Conservation (phyloP, 2,329 filamentous ascomycete genomes). For the Fusarium sp. region DNA sequence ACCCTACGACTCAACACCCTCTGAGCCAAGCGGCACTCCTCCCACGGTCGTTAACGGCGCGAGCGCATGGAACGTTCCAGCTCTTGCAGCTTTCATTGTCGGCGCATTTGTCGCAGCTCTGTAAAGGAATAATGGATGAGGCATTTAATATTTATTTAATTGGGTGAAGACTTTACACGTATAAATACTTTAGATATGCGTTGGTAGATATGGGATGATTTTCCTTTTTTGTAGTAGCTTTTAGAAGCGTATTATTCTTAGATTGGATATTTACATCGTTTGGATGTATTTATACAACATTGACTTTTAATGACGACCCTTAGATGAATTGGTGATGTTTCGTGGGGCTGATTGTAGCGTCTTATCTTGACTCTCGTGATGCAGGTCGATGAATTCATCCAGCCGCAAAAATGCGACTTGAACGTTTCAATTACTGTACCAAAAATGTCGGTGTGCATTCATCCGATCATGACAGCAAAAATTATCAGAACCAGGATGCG, state of each 20-base stretch:
- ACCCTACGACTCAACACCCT: background rate
- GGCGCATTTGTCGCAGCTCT: conserved; percentile 32
- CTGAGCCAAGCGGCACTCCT: conserved; percentile 22
- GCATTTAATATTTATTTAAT: conserved; percentile 31
- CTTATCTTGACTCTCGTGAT: background rate
- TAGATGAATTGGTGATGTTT: background rate
- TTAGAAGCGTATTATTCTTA: conserved; percentile 5
- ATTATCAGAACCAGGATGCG: background rate
- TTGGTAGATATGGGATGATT: conserved; percentile 27
- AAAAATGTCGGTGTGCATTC: background rate
- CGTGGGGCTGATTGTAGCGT: background rate
- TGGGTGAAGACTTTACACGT: conserved; percentile 9
- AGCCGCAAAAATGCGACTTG: background rate
- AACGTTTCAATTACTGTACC: background rate
- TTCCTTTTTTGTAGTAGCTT: conserved; percentile 5
- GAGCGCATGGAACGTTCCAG: conserved; percentile 27
- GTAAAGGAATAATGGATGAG: conserved; percentile 13
- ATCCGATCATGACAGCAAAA: background rate
- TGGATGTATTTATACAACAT: conserved; percentile 11
- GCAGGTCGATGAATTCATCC: background rate
- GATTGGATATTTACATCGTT: conserved; percentile 7
- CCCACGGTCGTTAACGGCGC: conserved; percentile 27
- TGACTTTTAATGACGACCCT: conserved; percentile 9
- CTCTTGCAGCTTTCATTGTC: conserved; percentile 11
- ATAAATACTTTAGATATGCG: conserved; percentile 10